These are phyloP conservation scores for Colletotrichum scovillei DNA, from an alignment of 2,329 filamentous ascomycete genomes.

Conservation along the genomic window DNA sequence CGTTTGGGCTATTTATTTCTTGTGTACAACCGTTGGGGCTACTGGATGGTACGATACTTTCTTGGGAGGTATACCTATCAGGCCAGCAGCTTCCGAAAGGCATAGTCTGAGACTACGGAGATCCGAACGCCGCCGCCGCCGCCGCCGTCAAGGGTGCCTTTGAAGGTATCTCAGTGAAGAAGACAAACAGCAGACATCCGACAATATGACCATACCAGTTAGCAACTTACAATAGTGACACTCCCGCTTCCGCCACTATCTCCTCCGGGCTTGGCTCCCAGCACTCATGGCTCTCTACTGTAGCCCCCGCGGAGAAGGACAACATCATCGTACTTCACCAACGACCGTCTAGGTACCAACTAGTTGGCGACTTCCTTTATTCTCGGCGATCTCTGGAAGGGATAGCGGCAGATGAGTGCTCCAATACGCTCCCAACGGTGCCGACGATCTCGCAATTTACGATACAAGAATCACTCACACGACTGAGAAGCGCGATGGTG, in stretches of 20 bases:
- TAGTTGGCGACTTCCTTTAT: background rate
- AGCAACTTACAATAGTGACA: background rate
- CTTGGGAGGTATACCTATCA: background rate
- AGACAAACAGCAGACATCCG: background rate
- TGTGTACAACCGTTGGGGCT: background rate
- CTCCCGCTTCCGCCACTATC: background rate
- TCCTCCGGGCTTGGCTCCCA: background rate
- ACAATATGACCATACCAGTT: background rate
- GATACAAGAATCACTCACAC: background rate
- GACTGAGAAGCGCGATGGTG: background rate
- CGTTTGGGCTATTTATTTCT: background rate
- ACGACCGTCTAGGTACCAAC: background rate
- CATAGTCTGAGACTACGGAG: background rate
- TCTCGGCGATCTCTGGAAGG: background rate
- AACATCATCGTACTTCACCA: background rate
- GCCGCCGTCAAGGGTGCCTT: too few relatives aligned
- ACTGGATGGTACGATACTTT: background rate
- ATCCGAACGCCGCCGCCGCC: background rate
- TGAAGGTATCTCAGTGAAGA: background rate
- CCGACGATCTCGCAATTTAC: background rate
- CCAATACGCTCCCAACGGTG: background rate
- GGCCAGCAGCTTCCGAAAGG: background rate
- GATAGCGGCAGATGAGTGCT: constrained; percentile 4
- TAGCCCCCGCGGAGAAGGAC: background rate
- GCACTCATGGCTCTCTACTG: background rate